These are phyloP conservation scores for Magnolia changhungtana DNA, from an alignment of 164 flowering plant genomes.

Conservation along the genomic window DNA sequence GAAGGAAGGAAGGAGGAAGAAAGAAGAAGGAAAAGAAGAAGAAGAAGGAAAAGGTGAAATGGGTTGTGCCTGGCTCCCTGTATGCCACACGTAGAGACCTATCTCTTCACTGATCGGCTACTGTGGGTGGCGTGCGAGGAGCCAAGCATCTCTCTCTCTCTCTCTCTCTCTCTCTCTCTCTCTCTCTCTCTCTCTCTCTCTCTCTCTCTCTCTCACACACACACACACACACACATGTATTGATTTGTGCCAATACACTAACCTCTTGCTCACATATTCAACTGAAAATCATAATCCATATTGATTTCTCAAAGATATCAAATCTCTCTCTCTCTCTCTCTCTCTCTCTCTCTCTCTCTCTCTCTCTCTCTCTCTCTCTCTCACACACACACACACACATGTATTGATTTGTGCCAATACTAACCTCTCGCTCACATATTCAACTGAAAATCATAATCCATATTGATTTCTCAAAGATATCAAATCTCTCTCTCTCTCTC, in stretches of 20 bases:
- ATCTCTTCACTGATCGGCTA: slow-evolving; percentile 26
- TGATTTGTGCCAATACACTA: too few relatives aligned
- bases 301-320: not conserved
- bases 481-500: too few relatives aligned
- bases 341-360: too few relatives aligned
- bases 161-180: slow-evolving; percentile 15
- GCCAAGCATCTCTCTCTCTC: slow-evolving; percentile 38
- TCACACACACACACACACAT: too few relatives aligned
- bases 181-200: not conserved
- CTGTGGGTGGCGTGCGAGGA: slow-evolving; percentile 45
- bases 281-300: not conserved
- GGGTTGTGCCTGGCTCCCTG: slow-evolving; percentile 55
- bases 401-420: too few relatives aligned
- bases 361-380: too few relatives aligned
- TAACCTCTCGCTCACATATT: too few relatives aligned
- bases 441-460: not conserved
- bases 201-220: not conserved
- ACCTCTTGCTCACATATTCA: too few relatives aligned
- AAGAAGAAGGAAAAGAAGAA: not conserved
- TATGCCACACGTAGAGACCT: slow-evolving; percentile 37
- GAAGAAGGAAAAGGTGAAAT: slow-evolving; percentile 15
- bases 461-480: not conserved
- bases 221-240: not conserved
- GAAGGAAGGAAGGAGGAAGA: not conserved
- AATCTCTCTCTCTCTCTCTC: too few relatives aligned